These are phyloP conservation scores for Debaryomyces prosopidis DNA, from an alignment of 805 yeast genomes.

Conservation along the genomic window DNA sequence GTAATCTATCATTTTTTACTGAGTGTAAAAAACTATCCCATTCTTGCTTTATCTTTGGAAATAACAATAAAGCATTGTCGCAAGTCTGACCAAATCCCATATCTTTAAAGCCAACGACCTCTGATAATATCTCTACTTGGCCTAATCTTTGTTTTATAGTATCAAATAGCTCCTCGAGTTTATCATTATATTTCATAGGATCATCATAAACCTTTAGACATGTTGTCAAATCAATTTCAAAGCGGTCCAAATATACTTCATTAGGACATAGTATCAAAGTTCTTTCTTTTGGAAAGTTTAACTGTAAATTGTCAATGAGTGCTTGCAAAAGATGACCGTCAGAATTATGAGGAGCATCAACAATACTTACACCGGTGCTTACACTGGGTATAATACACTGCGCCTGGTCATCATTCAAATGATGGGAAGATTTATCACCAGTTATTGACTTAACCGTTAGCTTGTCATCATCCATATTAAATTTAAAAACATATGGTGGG, in stretches of 20 bases:
- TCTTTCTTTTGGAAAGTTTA: conserved; percentile 13
- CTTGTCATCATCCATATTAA: not conserved
- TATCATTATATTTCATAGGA: not conserved
- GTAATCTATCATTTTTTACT: conserved; percentile 1
- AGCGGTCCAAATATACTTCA: not conserved
- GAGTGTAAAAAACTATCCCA: conserved; percentile 14
- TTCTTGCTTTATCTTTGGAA: conserved; percentile 9
- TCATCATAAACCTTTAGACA: not conserved
- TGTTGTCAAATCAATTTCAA: not conserved
- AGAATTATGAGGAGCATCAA: conserved; percentile 10
- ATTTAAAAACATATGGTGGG: not conserved
- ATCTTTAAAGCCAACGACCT: conserved; percentile 11
- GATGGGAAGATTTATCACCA: not conserved
- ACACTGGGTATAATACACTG: conserved; percentile 6
- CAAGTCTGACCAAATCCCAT: conserved; percentile 14
- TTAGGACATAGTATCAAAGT: conserved; percentile 15
- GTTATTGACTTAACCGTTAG: not conserved
- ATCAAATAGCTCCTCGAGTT: not conserved
- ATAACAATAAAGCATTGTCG: conserved; percentile 18
- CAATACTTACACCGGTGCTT: conserved; percentile 6
- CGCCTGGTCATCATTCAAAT: not conserved
- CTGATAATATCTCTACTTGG: conserved; percentile 6
- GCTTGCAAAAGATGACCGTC: conserved; percentile 8
- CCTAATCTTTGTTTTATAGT: not conserved
- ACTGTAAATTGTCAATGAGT: conserved; percentile 1